Conservation (phyloP, 2,329 filamentous ascomycete genomes). For the Phialophora verrucosa region DNA sequence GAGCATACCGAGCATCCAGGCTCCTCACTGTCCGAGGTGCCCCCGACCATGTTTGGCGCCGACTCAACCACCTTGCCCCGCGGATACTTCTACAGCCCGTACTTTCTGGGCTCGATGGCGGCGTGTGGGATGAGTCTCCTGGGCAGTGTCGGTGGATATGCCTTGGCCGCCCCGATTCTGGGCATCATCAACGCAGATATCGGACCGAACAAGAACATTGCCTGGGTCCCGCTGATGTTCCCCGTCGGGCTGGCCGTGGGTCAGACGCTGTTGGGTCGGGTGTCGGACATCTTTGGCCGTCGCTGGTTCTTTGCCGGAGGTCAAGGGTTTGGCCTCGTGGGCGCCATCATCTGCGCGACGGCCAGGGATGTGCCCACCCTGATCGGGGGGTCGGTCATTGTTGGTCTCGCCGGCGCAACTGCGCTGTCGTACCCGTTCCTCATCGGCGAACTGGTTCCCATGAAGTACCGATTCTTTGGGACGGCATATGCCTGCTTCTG, state of each 20-base stretch:
- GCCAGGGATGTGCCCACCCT: conserved; percentile 46
- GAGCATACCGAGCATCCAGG: too few species aligned
- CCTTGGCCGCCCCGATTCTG: background rate
- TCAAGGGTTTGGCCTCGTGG: conserved; percentile 45
- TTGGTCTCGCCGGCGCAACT: background rate
- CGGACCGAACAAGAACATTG: conserved; percentile 6
- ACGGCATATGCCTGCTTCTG: conserved; percentile 45
- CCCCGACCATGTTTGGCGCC: too few species aligned
- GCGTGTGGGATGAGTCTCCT: too few species aligned
- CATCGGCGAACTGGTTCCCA: conserved; percentile 49
- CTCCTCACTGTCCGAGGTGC: too few species aligned
- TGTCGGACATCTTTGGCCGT: conserved; percentile 48
- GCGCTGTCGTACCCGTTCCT: conserved; percentile 43
- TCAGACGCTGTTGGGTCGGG: conserved; percentile 40
- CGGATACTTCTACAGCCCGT: too few species aligned
- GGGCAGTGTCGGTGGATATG: background rate
- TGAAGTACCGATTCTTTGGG: conserved; percentile 45
- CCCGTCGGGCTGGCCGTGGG: background rate
- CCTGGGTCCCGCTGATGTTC: conserved; percentile 6
- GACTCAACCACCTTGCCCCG: too few species aligned
- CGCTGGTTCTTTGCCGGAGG: conserved; percentile 45
- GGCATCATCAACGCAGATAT: conserved; percentile 12
- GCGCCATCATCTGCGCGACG: conserved; percentile 46
- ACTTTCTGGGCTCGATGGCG: too few species aligned
- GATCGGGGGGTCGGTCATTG: conserved; percentile 44